These are phyloP conservation scores for Starmerella stigmatis DNA, from an alignment of 805 yeast genomes.

Conservation along the genomic window DNA sequence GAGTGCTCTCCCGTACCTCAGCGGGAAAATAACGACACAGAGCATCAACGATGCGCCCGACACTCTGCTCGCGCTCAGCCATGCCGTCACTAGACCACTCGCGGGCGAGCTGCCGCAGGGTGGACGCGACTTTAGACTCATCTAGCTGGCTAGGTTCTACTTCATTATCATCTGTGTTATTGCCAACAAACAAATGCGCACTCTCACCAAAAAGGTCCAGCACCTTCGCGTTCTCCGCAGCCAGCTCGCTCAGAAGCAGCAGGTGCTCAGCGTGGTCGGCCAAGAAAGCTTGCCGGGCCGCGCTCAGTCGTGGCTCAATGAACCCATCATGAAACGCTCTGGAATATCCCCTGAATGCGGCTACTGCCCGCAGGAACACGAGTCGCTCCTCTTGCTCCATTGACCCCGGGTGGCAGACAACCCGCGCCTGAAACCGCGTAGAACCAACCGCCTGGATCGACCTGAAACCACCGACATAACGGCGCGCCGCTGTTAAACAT, in stretches of 20 bases:
- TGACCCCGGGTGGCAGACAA: not conserved
- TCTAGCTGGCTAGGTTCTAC: slow-evolving; percentile 28
- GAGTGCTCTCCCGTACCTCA: slow-evolving; percentile 22
- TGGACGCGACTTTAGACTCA: slow-evolving; percentile 46
- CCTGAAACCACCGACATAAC: too few species aligned
- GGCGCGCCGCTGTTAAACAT: too few species aligned
- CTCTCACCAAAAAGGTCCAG: not conserved
- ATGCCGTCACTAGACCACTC: slow-evolving; percentile 62
- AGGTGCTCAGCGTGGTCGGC: not conserved
- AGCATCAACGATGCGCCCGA: slow-evolving; percentile 41
- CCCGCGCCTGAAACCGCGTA: too few species aligned
- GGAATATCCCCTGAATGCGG: slow-evolving; percentile 3
- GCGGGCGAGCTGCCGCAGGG: slow-evolving; percentile 57
- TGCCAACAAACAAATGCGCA: not conserved
- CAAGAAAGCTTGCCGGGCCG: not conserved
- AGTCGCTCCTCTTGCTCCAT: slow-evolving; percentile 7
- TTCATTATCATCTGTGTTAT: not conserved
- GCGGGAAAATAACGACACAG: slow-evolving; percentile 32
- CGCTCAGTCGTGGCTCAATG: not conserved
- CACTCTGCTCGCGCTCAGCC: slow-evolving; percentile 46
- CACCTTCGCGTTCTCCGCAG: not conserved
- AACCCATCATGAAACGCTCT: not conserved
- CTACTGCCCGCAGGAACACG: slow-evolving; percentile 1
- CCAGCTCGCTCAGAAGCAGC: not conserved
- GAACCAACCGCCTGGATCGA: too few species aligned